Conservation (phyloP, 331 rosid species). For the Stylosanthes scabra region DNA sequence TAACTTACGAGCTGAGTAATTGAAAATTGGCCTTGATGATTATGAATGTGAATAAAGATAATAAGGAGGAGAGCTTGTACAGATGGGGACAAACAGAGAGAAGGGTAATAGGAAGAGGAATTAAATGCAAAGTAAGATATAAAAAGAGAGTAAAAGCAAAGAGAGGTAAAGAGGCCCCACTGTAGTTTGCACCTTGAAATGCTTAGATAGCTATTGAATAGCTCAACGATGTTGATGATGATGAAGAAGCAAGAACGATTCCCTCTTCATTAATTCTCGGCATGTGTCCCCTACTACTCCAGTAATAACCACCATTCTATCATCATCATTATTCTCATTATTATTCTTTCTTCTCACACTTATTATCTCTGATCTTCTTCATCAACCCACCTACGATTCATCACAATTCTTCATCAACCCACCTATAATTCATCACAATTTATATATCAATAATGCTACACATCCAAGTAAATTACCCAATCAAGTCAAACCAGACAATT, state of each 20-base stretch:
- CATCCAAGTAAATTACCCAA: too few relatives aligned
- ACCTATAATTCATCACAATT: too few relatives aligned
- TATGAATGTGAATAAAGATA: too few relatives aligned
- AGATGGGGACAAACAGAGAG: too few relatives aligned
- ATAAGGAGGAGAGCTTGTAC: too few relatives aligned
- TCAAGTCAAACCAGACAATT: too few relatives aligned
- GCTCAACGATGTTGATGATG: conserved; percentile 15
- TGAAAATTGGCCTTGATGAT: too few relatives aligned
- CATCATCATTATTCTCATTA: conserved; percentile 29
- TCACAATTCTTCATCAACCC: too few relatives aligned
- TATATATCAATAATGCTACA: too few relatives aligned
- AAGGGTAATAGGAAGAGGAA: conserved; percentile 16
- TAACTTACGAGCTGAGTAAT: too few relatives aligned
- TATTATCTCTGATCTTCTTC: not conserved
- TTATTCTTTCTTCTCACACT: conserved; percentile 10
- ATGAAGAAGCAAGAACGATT: conserved; percentile 33
- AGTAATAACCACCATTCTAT: not conserved
- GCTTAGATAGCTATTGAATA: conserved; percentile 25
- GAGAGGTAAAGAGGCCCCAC: conserved; percentile 47
- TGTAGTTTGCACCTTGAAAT: conserved; percentile 34
- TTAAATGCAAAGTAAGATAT: conserved; percentile 35
- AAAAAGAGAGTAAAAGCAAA: not conserved
- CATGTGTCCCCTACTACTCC: conserved; percentile 29
- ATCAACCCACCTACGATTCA: too few relatives aligned
- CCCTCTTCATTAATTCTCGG: conserved; percentile 37